Percentiles rank a stretch among this genome's conserved stretches.
Evolutionary conservation across 164 flowering plant species (phyloP).

Genomic region (Sextonia rubra): DNA sequence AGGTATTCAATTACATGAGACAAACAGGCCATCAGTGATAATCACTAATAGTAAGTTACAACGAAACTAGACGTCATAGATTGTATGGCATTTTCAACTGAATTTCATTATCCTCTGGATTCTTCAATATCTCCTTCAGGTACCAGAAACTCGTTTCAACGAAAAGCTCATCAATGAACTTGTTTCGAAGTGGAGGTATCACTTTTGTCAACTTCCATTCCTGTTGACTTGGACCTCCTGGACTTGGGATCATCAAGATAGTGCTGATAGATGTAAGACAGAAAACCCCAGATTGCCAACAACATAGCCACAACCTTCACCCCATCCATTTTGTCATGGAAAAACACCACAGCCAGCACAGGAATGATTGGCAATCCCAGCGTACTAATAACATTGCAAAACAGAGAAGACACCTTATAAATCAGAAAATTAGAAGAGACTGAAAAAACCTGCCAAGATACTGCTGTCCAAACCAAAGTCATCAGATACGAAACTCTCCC

Average conservation of each 20-base stretch:
- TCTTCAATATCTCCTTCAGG: too few species aligned
- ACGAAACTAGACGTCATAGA: too few species aligned
- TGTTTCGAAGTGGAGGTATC: neutral
- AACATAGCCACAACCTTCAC: constrained; percentile 33
- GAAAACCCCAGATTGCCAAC: constrained; percentile 36
- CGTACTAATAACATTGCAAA: constrained; percentile 35
- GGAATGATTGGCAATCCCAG: constrained; percentile 29
- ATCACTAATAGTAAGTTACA: too few species aligned
- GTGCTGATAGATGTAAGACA: constrained; percentile 30
- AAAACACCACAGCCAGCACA: constrained; percentile 28
- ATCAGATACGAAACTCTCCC: constrained; percentile 29
- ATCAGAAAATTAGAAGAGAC: constrained; percentile 28
- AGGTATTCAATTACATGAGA: too few species aligned
- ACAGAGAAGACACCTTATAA: constrained; percentile 33
- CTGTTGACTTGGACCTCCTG: constrained; percentile 6
- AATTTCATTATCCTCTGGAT: too few species aligned
- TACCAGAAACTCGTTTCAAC: neutral
- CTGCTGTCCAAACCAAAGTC: constrained; percentile 29
- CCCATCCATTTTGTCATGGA: constrained; percentile 33
- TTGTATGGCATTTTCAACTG: too few species aligned
- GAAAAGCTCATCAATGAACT: neutral
- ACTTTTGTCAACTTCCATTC: neutral
- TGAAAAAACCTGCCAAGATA: constrained; percentile 29
- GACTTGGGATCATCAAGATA: constrained; percentile 25
- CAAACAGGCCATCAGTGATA: too few species aligned